Evolutionary conservation across 441 rosid genomes (phyloP).

Genomic region (Sinapis alba): DNA sequence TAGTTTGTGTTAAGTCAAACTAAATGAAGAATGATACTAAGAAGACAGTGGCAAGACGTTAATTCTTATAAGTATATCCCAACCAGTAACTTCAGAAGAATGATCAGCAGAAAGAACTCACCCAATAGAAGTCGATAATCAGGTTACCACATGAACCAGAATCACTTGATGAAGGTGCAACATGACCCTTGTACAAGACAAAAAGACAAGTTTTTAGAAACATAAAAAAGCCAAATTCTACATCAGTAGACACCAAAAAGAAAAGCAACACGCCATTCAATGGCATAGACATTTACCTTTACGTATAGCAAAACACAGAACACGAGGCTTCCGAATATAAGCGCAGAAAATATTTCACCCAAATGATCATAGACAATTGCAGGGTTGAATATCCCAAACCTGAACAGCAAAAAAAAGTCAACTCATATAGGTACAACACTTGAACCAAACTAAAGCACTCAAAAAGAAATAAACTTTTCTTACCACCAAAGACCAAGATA

Average conservation of each 20-base stretch:
- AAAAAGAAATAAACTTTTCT: constrained; percentile 35
- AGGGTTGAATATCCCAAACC: constrained; percentile 96
- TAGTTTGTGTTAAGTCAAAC: background rate
- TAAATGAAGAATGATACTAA: background rate
- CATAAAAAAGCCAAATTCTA: constrained; percentile 29
- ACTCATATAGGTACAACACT: background rate
- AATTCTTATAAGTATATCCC: background rate
- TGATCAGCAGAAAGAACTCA: constrained; percentile 44
- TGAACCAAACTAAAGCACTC: background rate
- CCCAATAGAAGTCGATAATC: constrained; percentile 98
- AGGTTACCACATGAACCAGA: constrained; percentile 95
- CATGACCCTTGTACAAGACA: constrained; percentile 67
- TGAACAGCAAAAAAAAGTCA: constrained; percentile 46
- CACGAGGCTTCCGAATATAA: constrained; percentile 87
- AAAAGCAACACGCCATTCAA: constrained; percentile 3
- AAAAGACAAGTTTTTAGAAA: constrained; percentile 17
- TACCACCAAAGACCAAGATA: constrained; percentile 97
- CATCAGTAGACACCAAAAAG: constrained; percentile 1
- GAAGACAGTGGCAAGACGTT: background rate
- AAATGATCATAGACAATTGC: constrained; percentile 87
- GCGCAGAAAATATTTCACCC: constrained; percentile 93
- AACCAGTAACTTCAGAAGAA: constrained; percentile 1
- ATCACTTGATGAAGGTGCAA: constrained; percentile 94
- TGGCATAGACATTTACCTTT: constrained; percentile 56
- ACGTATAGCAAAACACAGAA: constrained; percentile 87